A percentile compares a stretch with the other conserved stretches of the same genome.
Conservation (phyloP, 2,329 filamentous ascomycete genomes). For the Calonectria pteridis region DNA sequence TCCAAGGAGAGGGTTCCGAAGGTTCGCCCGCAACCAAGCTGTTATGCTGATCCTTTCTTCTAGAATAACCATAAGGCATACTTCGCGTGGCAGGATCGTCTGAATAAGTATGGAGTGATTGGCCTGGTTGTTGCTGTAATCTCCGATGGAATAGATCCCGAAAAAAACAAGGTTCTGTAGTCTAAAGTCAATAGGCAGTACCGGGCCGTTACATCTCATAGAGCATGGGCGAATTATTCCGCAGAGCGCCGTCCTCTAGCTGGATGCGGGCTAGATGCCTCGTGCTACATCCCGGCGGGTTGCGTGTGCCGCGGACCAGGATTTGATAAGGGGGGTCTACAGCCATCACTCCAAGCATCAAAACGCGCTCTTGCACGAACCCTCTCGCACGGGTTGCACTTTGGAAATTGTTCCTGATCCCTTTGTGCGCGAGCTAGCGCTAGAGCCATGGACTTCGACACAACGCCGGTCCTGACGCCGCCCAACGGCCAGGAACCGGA, state of each 20-base stretch:
- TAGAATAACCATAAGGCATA: not conserved
- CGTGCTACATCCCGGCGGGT: not conserved
- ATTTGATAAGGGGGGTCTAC: slow-evolving; percentile 4
- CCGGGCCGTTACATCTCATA: not conserved
- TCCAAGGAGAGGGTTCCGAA: too few species aligned
- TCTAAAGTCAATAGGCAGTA: not conserved
- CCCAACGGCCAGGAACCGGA: not conserved
- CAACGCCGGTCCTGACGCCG: not conserved
- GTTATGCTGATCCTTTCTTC: not conserved
- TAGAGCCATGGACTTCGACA: not conserved
- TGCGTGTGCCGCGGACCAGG: not conserved
- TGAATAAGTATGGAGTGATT: not conserved
- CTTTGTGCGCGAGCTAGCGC: not conserved
- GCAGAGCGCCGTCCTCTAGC: not conserved
- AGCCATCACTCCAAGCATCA: not conserved
- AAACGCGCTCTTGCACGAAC: not conserved
- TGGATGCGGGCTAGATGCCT: not conserved
- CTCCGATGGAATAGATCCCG: not conserved
- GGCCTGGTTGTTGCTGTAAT: not conserved
- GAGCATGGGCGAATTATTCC: not conserved
- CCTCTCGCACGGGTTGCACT: not conserved
- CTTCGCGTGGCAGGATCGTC: not conserved
- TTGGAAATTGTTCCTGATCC: not conserved
- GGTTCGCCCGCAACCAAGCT: not conserved
- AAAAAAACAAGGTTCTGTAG: not conserved